Conservation (phyloP, 2,329 filamentous ascomycete species). For the Hypoxylon sp. region DNA sequence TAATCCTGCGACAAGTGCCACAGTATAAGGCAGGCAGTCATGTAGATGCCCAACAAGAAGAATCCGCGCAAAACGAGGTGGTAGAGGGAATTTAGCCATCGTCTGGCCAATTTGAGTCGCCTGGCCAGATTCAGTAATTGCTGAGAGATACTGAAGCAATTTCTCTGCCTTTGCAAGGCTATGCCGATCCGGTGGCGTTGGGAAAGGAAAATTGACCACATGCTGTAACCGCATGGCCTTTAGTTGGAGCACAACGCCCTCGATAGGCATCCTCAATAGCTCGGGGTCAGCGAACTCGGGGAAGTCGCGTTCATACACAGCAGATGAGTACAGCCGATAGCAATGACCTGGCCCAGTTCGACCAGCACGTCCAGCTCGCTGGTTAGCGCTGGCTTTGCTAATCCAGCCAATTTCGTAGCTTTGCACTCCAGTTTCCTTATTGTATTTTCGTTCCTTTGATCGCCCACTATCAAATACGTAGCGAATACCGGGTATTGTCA, state of each 20-base stretch:
- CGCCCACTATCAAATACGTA: slow-evolving; percentile 90
- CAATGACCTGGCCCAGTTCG: slow-evolving; percentile 97
- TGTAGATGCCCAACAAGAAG: slow-evolving; percentile 89
- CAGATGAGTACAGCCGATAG: slow-evolving; percentile 94
- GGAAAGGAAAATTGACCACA: slow-evolving; percentile 95
- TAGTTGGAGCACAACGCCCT: slow-evolving; percentile 91
- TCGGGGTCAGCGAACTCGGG: slow-evolving; percentile 89
- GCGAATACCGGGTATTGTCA: slow-evolving; percentile 94
- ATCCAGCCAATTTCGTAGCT: slow-evolving; percentile 97
- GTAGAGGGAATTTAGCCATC: slow-evolving; percentile 90
- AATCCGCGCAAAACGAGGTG: slow-evolving; percentile 92
- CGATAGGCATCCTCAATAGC: slow-evolving; percentile 90
- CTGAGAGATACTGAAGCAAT: slow-evolving; percentile 87
- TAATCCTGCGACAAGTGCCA: slow-evolving; percentile 89
- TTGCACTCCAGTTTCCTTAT: slow-evolving; percentile 90
- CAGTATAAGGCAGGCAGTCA: slow-evolving; percentile 85
- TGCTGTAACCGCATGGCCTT: slow-evolving; percentile 95
- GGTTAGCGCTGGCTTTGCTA: slow-evolving; percentile 94
- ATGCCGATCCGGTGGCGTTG: slow-evolving; percentile 84
- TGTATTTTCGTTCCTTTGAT: slow-evolving; percentile 92
- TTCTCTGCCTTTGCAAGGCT: slow-evolving; percentile 88
- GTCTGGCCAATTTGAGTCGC: slow-evolving; percentile 85
- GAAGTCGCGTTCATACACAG: slow-evolving; percentile 93
- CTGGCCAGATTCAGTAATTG: slow-evolving; percentile 78
- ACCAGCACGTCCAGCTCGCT: slow-evolving; percentile 92